Evolutionary conservation across 2,329 filamentous ascomycete genomes (phyloP).

Genomic region (Trichophyton schoenleinii): DNA sequence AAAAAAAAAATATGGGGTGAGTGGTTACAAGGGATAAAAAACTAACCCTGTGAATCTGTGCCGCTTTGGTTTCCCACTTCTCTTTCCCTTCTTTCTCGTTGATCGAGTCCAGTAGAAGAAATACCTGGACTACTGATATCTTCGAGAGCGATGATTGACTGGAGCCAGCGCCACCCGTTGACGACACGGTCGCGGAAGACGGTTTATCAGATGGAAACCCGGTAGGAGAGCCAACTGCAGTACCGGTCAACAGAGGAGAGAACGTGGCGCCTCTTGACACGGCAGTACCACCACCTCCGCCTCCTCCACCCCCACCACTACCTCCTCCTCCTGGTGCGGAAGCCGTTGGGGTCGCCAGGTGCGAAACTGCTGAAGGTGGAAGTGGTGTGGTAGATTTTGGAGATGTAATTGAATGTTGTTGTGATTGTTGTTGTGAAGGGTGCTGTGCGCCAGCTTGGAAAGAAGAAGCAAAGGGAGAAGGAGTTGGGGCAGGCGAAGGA

Average conservation of each 20-base stretch:
- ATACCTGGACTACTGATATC: conserved; percentile 90
- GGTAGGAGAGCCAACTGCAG: conserved; percentile 41
- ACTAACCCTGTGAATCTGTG: conserved; percentile 80
- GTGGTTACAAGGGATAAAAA: neutral
- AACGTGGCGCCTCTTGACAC: conserved; percentile 45
- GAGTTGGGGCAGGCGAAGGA: conserved; percentile 43
- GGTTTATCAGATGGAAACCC: conserved; percentile 41
- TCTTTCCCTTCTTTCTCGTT: conserved; percentile 84
- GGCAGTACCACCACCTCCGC: conserved; percentile 43
- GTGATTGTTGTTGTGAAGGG: conserved; percentile 31
- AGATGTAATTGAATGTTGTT: conserved; percentile 43
- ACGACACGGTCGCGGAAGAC: conserved; percentile 21
- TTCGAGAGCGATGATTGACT: conserved; percentile 61
- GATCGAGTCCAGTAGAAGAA: conserved; percentile 82
- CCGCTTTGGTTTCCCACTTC: conserved; percentile 86
- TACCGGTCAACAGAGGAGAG: conserved; percentile 47
- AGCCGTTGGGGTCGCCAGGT: conserved; percentile 45
- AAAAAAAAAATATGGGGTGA: neutral
- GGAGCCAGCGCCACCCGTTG: conserved; percentile 32
- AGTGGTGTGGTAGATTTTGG: conserved; percentile 42
- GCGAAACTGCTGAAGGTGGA: conserved; percentile 42
- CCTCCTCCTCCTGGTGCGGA: conserved; percentile 40
- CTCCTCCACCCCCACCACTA: conserved; percentile 41
- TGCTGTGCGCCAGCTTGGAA: conserved; percentile 43
- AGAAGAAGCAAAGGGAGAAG: conserved; percentile 41